Conservation (phyloP, 805 yeast genomes). For the Nakazawaea holstii region DNA sequence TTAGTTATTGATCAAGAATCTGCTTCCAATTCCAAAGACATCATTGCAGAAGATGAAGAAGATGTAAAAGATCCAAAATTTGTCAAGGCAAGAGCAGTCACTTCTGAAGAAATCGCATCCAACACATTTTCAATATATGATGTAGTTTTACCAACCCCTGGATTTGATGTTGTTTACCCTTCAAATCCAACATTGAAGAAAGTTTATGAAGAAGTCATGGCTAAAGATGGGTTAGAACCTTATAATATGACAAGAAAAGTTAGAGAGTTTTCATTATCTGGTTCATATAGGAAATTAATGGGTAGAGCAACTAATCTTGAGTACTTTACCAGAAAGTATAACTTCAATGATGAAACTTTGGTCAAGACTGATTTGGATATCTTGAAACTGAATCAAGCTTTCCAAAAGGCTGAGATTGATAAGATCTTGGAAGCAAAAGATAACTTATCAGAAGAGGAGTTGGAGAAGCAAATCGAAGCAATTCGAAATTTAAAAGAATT, state of each 20-base stretch:
- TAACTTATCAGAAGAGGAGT: constrained; percentile 11
- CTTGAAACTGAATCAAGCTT: constrained; percentile 29
- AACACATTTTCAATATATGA: constrained; percentile 68
- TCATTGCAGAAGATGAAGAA: constrained; percentile 51
- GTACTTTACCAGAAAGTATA: constrained; percentile 57
- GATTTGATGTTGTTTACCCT: constrained; percentile 88
- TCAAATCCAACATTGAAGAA: constrained; percentile 51
- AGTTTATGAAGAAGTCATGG: constrained; percentile 70
- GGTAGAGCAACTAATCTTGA: constrained; percentile 61
- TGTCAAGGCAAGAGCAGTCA: constrained; percentile 67
- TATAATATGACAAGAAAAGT: constrained; percentile 77
- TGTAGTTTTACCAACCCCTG: constrained; percentile 94
- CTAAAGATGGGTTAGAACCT: constrained; percentile 77
- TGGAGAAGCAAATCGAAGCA: constrained; percentile 4
- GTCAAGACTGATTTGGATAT: constrained; percentile 75
- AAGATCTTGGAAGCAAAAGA: constrained; percentile 12
- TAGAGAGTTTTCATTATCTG: constrained; percentile 86
- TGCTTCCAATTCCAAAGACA: constrained; percentile 11
- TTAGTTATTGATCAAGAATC: constrained; percentile 46
- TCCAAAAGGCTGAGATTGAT: constrained; percentile 1
- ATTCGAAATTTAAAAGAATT: constrained; percentile 2
- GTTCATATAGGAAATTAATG: constrained; percentile 76
- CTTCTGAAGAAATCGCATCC: constrained; percentile 61
- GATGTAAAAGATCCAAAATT: constrained; percentile 57
- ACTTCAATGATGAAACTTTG: constrained; percentile 60